Base-by-base conservation (phyloP, 2,329 filamentous ascomycete genomes). In the Zasmidium cellare region DNA sequence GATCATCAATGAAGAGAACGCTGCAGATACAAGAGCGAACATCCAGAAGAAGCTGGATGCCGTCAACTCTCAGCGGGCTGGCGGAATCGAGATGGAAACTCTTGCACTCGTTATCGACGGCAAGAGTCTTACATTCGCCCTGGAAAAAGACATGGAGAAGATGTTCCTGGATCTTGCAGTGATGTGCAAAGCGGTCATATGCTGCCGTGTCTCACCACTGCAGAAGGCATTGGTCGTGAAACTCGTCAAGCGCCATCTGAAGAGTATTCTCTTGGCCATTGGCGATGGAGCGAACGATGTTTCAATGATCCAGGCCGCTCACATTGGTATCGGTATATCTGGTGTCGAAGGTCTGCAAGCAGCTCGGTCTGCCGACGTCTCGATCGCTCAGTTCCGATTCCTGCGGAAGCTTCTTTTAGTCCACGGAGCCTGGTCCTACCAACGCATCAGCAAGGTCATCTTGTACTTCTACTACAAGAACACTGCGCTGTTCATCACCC, bases 391-490 rank as follows among this genome's bases (percentile, higher is more conserved):
- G 74, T 99, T 99, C 81, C 87, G 93, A 56, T 99, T 89, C 76
- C 84, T 99, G 51, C 89, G 92, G 65, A 99, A 99, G 77, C 81
- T 99, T 55, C 83, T 97, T 24, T 84, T 99, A 23, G 94, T 99
- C 11, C 94, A 99, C 71, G 94, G 94, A 22, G 88, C 92, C 5
- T 99, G 94, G 94, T 96, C 91, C 72, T 99, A 99, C 73, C 93
- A 97, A 74, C 89, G 94, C 58, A 89, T 99, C 72, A 93, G 90
- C 82, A 96, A 96, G 78, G 92, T 96, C 58, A 97, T 99, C 69
- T 77, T 99, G 62, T 99, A 96, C 77, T 97, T 94, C 6, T 99
- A 97, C 75, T 99, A 99, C 82, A 99, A 99, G 82, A 99, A 99
- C 77, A 97, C 97, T 66, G 89, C 92, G 19, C 81, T 99, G 61